These are phyloP conservation scores for Aureobasidium lini DNA, from an alignment of 2,329 filamentous ascomycete genomes.

Conservation along the genomic window DNA sequence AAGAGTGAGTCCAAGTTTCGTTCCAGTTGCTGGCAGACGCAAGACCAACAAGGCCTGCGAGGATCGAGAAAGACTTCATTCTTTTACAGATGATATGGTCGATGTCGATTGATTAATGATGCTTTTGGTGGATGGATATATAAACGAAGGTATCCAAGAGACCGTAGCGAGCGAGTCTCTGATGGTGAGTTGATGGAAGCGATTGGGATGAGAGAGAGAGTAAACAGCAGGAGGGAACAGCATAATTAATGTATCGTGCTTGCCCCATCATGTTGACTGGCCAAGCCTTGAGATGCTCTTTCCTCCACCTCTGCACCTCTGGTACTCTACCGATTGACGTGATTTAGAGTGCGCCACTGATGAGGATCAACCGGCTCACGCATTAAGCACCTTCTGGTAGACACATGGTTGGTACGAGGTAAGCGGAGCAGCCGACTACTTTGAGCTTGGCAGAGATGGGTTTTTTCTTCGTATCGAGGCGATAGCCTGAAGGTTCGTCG, in stretches of 20 bases:
- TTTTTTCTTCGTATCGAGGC: constrained; percentile 9
- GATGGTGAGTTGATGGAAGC: constrained; percentile 18
- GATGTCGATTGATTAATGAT: not conserved
- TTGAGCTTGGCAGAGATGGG: not conserved
- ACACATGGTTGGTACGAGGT: not conserved
- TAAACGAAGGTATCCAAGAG: constrained; percentile 29
- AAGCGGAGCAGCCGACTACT: constrained; percentile 5
- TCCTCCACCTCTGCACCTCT: not conserved
- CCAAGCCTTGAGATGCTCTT: constrained; percentile 3
- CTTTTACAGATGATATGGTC: not conserved
- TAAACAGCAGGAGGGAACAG: not conserved
- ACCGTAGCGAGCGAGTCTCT: constrained; percentile 43
- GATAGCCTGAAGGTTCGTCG: constrained; percentile 5
- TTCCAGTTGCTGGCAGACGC: constrained; percentile 3
- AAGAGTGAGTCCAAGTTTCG: not conserved
- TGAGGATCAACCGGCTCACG: constrained; percentile 11
- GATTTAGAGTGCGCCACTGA: constrained; percentile 11
- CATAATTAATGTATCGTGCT: constrained; percentile 3
- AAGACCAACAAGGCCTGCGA: constrained; percentile 14
- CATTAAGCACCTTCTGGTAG: not conserved
- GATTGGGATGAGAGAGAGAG: not conserved
- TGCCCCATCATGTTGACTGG: constrained; percentile 7
- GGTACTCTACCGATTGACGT: constrained; percentile 13
- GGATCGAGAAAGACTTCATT: constrained; percentile 13
- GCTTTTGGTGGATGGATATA: not conserved